phyloP scores from a whole-genome alignment of 208 protist genomes.

The Phytomonas francai region DNA sequence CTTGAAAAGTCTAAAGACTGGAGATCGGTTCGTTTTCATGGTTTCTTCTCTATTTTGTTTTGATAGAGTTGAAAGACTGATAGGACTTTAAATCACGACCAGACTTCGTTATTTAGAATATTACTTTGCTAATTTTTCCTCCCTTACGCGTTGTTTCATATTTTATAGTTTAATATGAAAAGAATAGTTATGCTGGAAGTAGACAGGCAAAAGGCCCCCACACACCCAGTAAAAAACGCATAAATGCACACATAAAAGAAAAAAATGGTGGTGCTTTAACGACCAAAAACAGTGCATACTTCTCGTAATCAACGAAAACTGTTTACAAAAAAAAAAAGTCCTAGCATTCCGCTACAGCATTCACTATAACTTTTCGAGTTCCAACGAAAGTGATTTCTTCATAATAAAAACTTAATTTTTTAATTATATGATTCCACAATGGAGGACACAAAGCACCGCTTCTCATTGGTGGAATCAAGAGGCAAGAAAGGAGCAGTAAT shows the following conservation, averaged over 20 bases:
- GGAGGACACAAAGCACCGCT: neutral
- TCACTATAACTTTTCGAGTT: neutral
- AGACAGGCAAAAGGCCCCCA: no score
- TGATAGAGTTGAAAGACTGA: neutral
- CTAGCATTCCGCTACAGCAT: neutral
- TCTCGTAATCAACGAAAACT: slow-evolving; percentile 11
- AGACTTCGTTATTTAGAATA: neutral
- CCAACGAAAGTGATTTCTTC: neutral
- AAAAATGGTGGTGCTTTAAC: neutral
- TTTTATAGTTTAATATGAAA: neutral
- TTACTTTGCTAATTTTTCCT: neutral
- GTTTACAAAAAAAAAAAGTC: slow-evolving; percentile 11
- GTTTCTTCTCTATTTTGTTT: neutral
- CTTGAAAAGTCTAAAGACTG: neutral
- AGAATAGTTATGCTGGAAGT: neutral
- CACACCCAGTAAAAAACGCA: slow-evolving; percentile 8
- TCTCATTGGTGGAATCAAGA: neutral
- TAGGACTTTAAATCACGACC: neutral
- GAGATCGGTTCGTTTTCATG: neutral
- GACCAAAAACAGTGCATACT: slow-evolving; percentile 15
- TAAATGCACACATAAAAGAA: slow-evolving; percentile 5
- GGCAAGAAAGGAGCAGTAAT: neutral
- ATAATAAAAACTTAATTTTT: neutral
- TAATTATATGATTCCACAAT: neutral
- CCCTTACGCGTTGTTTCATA: neutral